Percentiles rank a stretch among this genome's conserved stretches.
phyloP scores from a whole-genome alignment of 345 rosid species.

The Firmiana major region DNA sequence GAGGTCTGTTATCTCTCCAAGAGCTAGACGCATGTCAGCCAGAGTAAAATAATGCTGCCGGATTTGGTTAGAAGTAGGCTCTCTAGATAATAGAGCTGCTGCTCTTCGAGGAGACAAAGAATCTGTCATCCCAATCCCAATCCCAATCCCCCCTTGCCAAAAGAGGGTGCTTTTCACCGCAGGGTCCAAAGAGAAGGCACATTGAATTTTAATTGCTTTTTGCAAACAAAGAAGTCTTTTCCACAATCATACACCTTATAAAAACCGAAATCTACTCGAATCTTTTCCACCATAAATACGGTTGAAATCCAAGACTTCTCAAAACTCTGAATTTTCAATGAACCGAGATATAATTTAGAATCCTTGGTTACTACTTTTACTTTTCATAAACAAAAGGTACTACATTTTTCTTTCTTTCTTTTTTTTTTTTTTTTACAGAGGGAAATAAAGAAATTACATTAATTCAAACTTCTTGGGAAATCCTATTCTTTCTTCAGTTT shows the following conservation, averaged over 20 bases:
- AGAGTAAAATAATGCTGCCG: not conserved
- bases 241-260: too few relatives aligned
- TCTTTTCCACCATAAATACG: too few relatives aligned
- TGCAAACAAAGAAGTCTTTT: not conserved
- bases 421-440: too few relatives aligned
- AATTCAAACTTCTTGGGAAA: too few relatives aligned
- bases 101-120: conserved; percentile 16
- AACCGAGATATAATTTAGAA: too few relatives aligned
- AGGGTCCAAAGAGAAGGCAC: conserved; percentile 7
- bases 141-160: conserved; percentile 14
- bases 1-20: not conserved
- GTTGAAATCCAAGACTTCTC: not conserved
- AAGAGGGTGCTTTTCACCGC: not conserved
- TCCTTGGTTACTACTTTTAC: too few relatives aligned
- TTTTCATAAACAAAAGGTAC: too few relatives aligned
- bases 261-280: too few relatives aligned
- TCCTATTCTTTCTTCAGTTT: too few relatives aligned
- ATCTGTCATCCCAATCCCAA: conserved; percentile 24
- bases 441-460: too few relatives aligned
- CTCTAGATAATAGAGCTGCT: conserved; percentile 2
- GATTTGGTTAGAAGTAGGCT: not conserved
- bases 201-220: not conserved
- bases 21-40: too few relatives aligned
- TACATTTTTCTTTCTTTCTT: too few relatives aligned
- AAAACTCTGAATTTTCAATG: not conserved